A percentile compares a stretch with the other conserved stretches of the same genome.
Conservation (phyloP, 306 rosid species). For the Myrica gale region DNA sequence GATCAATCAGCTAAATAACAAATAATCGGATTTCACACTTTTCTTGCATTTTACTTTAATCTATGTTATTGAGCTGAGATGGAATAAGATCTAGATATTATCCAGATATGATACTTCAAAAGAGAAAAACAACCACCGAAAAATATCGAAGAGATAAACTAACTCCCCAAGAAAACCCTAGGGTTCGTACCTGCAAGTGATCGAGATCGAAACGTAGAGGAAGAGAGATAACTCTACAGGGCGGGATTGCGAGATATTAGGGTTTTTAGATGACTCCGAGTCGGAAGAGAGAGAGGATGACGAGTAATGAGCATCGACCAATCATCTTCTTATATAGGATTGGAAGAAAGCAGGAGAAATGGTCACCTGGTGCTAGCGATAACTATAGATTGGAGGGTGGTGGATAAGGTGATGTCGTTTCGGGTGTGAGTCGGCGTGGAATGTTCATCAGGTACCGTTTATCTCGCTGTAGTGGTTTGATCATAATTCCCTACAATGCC, state of each 20-base stretch:
- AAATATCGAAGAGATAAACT: background rate
- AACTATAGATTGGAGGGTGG: background rate
- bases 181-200: conserved; percentile 24
- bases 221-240: background rate
- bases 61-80: background rate
- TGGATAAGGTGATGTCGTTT: background rate
- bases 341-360: background rate
- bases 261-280: conserved; percentile 17
- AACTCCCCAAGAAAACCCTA: background rate
- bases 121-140: background rate
- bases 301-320: background rate
- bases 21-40: too few species aligned
- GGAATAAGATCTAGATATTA: background rate
- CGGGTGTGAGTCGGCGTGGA: too few species aligned
- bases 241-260: background rate
- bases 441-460: background rate
- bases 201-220: conserved; percentile 12
- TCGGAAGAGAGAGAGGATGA: background rate
- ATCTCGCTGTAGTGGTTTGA: background rate
- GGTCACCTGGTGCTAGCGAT: background rate
- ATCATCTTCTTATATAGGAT: conserved; percentile 1
- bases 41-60: background rate
- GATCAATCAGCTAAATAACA: background rate
- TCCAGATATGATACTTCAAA: background rate
- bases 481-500: background rate